Evolutionary conservation across 2,329 filamentous ascomycete genomes (phyloP), one percentile per base, ranked within the genome.

Genomic region (Colletotrichum caudatum): DNA sequence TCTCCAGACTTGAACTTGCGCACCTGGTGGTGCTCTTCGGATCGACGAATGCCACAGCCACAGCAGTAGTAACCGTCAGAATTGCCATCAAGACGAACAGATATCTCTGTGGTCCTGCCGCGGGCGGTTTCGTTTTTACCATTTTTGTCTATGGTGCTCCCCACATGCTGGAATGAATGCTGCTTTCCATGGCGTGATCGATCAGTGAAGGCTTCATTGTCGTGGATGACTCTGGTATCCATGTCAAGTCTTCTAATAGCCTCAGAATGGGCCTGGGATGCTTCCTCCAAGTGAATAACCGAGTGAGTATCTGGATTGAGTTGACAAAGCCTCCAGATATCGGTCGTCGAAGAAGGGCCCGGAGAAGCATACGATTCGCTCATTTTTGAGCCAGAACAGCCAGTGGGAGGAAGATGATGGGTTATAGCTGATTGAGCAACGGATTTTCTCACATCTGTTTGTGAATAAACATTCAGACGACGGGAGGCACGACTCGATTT

Each of bases 51-150:
- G 50, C 73, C 73, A 39, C 73, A 74, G 16, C 71, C 62, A 20
- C 50, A 72, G 29, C 73, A 74, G 48, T 73, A 74, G 56, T 74
- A 73, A 20, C 73, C 73, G 50, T 74, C 71, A 16, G 51, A 41
- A 26, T 72, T 69, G 11, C 69, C 69, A 39, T 72, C 69, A 29
- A 68, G 50, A 39, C 72, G 60, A 62, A 72, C 62, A 11, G 64
- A n/a, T n/a, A 72, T 63, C 51, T 60, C 64, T 57, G 66, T 44
- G n/a, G 51, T 57, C 60, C 64, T 62, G 37, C 66, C 60, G 37
- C 46, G 60, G 44, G 59, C 44, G 18, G n/a, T 29, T 20, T 56
- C 48, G 29, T 29, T 53, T 63, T 37, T 62, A 41, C 51, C 33
- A 14, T 16, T 39, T 20, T 46, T 41, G 18, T 14, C 18, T 60